These are phyloP conservation scores for Mallotus repandus DNA, from an alignment of 441 rosid genomes.

Conservation along the genomic window DNA sequence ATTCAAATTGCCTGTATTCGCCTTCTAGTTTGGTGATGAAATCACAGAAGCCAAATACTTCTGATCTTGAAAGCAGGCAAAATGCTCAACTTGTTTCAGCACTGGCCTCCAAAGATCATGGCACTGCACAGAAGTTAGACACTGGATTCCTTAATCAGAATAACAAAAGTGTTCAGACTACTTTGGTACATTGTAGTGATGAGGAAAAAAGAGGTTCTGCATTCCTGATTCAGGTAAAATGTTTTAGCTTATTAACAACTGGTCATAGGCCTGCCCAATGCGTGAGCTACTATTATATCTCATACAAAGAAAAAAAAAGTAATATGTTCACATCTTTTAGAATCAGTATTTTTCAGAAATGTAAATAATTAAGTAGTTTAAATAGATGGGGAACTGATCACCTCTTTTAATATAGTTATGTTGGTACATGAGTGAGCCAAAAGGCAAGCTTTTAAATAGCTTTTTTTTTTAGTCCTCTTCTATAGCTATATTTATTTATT, in stretches of 20 bases:
- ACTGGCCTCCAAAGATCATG: conserved; percentile 31
- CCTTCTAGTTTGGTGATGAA: conserved; percentile 36
- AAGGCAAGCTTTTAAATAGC: no score
- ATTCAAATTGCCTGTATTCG: conserved; percentile 27
- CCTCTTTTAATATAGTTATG: no score
- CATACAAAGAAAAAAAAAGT: no score
- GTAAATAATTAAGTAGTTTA: no score
- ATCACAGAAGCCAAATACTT: conserved; percentile 29
- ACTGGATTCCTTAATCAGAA: conserved; percentile 22
- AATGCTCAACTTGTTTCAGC: conserved; percentile 35
- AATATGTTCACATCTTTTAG: no score
- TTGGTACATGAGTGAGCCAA: no score
- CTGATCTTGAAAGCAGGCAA: conserved; percentile 27
- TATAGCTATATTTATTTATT: not conserved
- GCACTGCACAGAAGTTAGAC: conserved; percentile 19
- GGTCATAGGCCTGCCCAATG: no score
- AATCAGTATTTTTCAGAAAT: no score
- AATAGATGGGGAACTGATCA: no score
- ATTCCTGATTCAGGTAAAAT: conserved; percentile 70
- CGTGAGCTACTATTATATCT: no score
- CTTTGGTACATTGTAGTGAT: conserved; percentile 35
- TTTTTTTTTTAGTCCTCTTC: no score
- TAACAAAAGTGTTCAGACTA: conserved; percentile 29
- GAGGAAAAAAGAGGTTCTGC: conserved; percentile 71
- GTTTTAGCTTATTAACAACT: not conserved